phyloP scores from a whole-genome alignment of 164 flowering plant species.

The Amborella trichopoda region DNA sequence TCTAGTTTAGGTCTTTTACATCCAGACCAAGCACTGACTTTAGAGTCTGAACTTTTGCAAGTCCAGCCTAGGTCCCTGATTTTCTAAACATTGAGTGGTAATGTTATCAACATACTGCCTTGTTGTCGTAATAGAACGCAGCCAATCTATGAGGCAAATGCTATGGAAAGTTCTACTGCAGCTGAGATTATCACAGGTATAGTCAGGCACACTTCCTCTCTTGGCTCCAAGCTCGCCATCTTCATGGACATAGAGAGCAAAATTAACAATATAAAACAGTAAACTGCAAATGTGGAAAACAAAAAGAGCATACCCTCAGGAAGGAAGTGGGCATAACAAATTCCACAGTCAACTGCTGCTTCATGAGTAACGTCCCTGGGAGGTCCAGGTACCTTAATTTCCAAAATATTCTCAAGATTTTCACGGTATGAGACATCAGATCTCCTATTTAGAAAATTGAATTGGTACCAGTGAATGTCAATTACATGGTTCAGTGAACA shows the following conservation, averaged over 20 bases:
- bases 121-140: conserved; percentile 74
- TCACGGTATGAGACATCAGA: conserved; percentile 36
- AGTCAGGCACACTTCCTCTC: conserved; percentile 64
- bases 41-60: too few relatives aligned
- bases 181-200: conserved; percentile 55
- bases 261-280: too few relatives aligned
- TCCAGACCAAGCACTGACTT: too few relatives aligned
- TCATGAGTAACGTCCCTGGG: conserved; percentile 19
- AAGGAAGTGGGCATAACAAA: conserved; percentile 76
- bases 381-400: conserved; percentile 40
- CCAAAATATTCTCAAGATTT: conserved; percentile 46
- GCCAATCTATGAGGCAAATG: conserved; percentile 75
- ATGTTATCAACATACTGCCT: conserved; percentile 50
- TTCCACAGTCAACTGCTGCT: conserved; percentile 70
- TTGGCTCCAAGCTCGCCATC: conserved; percentile 66
- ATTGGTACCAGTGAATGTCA: too few relatives aligned
- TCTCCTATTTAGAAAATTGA: too few relatives aligned
- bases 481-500: too few relatives aligned
- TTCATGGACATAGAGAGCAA: conserved; percentile 14
- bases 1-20: too few relatives aligned
- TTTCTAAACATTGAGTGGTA: background rate
- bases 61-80: too few relatives aligned
- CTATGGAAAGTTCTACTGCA: conserved; percentile 69
- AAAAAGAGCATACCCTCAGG: conserved; percentile 54
- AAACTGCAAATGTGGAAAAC: too few relatives aligned